Evolutionary conservation across 73 alveolate genomes (phyloP).

Genomic region (Symbiodinium natans): DNA sequence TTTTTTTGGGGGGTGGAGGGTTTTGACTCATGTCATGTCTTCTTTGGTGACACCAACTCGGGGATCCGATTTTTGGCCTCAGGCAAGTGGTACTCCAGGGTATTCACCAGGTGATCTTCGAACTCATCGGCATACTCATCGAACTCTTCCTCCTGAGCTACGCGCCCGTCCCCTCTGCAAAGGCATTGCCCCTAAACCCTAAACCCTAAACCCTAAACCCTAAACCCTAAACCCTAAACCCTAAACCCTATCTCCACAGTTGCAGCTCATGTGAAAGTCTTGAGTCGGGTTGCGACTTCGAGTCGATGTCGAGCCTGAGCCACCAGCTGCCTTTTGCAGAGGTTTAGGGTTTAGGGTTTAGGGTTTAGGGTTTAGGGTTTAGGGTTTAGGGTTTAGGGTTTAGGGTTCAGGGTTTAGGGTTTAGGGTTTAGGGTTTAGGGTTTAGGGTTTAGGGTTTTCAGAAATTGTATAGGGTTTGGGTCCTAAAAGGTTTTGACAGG

Average conservation of each 20-base stretch:
- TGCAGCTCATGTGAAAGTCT: no score
- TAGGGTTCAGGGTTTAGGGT: no score
- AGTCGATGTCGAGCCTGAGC: conserved; percentile 64
- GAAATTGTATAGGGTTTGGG: no score
- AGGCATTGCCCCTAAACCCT: no score
- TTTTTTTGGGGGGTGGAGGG: not conserved
- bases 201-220: no score
- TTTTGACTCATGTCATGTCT: not conserved
- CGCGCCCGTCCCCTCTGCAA: not conserved
- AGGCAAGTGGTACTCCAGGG: conserved; percentile 34
- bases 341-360: not conserved
- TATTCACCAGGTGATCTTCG: conserved; percentile 61
- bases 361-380: no score
- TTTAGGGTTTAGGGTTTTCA: no score
- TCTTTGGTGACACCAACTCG: not conserved
- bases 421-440: no score
- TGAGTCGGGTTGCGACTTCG: not conserved
- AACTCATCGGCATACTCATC: conserved; percentile 84
- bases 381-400: no score
- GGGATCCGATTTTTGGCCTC: conserved; percentile 13
- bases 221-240: no score
- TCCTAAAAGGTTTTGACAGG: no score
- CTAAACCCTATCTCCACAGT: no score
- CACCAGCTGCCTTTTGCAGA: conserved; percentile 12
- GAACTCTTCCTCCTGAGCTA: conserved; percentile 46